These are phyloP conservation scores for Xylariomycetidae sp. DNA, from an alignment of 2,329 filamentous ascomycete genomes.

Conservation along the genomic window DNA sequence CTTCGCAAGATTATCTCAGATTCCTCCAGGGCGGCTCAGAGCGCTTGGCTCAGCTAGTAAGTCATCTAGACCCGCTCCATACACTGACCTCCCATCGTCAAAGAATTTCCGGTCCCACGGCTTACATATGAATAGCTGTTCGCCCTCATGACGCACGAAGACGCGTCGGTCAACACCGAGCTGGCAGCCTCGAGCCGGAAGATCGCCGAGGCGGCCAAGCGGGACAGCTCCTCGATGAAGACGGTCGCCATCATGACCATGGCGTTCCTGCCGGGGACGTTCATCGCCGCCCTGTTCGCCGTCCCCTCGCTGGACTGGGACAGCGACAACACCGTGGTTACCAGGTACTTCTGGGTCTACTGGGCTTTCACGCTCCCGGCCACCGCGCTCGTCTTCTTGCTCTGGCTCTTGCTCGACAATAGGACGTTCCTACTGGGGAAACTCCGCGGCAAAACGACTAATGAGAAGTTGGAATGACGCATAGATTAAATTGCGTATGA, in stretches of 20 bases:
- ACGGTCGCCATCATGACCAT: constrained; percentile 22
- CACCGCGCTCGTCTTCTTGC: constrained; percentile 14
- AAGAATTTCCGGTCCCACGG: not conserved
- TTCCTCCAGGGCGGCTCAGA: not conserved
- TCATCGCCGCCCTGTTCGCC: constrained; percentile 21
- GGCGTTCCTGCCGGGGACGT: constrained; percentile 22
- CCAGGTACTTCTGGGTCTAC: constrained; percentile 30
- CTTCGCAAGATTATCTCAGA: not conserved
- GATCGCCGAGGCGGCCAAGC: constrained; percentile 16
- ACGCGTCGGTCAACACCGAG: constrained; percentile 15
- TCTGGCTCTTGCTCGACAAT: constrained; percentile 14
- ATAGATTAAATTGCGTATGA: no score
- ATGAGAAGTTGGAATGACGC: no score
- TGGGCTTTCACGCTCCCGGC: constrained; percentile 47
- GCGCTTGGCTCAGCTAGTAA: not conserved
- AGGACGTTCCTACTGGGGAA: not conserved
- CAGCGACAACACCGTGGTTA: constrained; percentile 3
- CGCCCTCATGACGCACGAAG: constrained; percentile 19
- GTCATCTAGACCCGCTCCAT: no score
- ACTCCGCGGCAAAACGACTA: no score
- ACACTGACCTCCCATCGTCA: not conserved
- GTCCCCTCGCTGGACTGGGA: constrained; percentile 18
- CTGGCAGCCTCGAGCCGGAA: constrained; percentile 13
- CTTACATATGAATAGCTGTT: constrained; percentile 14
- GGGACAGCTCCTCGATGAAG: constrained; percentile 17